phyloP scores from a whole-genome alignment of 148 eudicot genomes.

The Agrostemma githago region DNA sequence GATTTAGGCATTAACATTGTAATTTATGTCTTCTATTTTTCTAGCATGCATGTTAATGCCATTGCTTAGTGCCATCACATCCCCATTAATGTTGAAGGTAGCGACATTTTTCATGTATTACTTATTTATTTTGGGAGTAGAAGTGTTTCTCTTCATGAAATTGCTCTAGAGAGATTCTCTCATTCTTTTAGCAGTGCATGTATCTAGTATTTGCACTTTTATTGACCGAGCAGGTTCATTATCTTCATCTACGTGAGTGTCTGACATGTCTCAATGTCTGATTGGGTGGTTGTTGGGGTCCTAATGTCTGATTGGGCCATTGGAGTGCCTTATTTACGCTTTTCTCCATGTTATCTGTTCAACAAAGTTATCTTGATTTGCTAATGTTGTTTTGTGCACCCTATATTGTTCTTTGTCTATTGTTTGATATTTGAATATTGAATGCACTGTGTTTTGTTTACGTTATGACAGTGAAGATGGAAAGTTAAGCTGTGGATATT shows the following conservation, averaged over 20 bases:
- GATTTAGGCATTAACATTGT: background rate
- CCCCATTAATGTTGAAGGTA: background rate
- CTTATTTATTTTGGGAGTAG: background rate
- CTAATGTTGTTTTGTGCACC: background rate
- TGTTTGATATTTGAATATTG: conserved; percentile 1
- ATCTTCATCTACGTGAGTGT: background rate
- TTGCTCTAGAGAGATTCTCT: background rate
- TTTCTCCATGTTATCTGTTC: background rate
- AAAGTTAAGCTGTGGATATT: conserved; percentile 76
- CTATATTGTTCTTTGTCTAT: background rate
- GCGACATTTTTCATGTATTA: background rate
- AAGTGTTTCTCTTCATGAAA: background rate
- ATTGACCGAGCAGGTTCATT: background rate
- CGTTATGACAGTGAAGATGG: conserved; percentile 79
- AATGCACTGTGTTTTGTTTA: conserved; percentile 19
- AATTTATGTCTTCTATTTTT: conserved; percentile 1
- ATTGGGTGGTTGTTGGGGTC: background rate
- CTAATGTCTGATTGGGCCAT: too few species aligned
- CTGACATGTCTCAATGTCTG: background rate
- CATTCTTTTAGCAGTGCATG: background rate
- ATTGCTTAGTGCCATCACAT: background rate
- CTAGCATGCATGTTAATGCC: background rate
- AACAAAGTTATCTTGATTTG: background rate
- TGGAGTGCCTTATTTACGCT: too few species aligned
- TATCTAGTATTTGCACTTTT: background rate